Base-by-base conservation (phyloP, 75 land plant genomes). In the Gnetum montanum region DNA sequence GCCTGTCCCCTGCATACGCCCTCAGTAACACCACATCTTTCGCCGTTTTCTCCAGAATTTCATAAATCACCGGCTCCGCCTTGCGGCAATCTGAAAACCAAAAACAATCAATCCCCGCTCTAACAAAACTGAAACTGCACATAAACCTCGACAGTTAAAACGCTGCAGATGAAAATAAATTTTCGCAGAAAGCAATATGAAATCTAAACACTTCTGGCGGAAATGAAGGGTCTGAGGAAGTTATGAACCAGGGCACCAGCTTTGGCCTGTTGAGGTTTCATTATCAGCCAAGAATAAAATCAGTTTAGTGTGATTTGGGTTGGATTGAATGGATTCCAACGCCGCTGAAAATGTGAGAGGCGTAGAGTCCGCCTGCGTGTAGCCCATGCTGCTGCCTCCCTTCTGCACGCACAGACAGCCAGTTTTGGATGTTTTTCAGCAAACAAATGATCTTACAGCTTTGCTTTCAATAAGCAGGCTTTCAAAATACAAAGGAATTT, bases 31-130 rank as follows among this genome's bases (percentile, higher is more conserved):
- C 81, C 4, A 85, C 67, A 40, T 86, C 66, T 40, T 36, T 70
- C 8, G 60, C 19, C 3, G 71, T 60, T 7, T 72, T 75, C 35
- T 73, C 81, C 48, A 93, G 57, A 38, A 69, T 71, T 36, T 89
- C 71, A 69, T 82, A 82, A 35, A 93, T 93, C 6, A 89, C 76
- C 6, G 98, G 98, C 60, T 93, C 98, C 36, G 98, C 98, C 67
- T 79, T 80, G 40, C 82, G 86, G 64, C 98, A 93, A 69, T 93
- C 98, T 93, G 72, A 34, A 54, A 49, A 48, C 22, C 22, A 5
- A 19, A 25, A 7, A 34, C 31, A 43, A 63, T 27, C 30, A 27
- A 18, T 16, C 13, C 18, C 62, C 15, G 16, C 1, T 26, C 8
- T 28, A 0, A 19, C 25, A 57, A 23, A 27, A n/a, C 15, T 36